Evolutionary conservation across 1,139 yeast genomes (phyloP).

Genomic region (Scheffersomyces stambukii): DNA sequence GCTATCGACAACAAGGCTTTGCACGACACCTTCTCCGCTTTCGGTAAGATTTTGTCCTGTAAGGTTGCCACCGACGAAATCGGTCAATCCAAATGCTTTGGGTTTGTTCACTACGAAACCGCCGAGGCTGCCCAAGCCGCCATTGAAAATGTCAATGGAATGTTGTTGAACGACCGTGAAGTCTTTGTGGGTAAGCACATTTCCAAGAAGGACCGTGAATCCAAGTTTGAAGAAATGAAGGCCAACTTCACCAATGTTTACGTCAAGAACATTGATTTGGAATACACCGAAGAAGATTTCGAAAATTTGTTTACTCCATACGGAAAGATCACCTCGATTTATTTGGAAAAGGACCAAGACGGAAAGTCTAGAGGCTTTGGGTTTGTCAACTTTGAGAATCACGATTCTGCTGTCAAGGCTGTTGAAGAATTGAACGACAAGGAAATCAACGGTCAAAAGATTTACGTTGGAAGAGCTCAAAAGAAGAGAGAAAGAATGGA

Average conservation of each 20-base stretch:
- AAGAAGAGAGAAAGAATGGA: conserved; percentile 97
- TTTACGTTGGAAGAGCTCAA: conserved; percentile 98
- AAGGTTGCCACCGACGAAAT: conserved; percentile 94
- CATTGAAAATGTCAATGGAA: conserved; percentile 96
- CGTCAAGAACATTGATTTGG: conserved; percentile 82
- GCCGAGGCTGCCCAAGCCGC: conserved; percentile 94
- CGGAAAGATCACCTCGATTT: conserved; percentile 84
- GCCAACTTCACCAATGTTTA: conserved; percentile 94
- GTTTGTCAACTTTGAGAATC: conserved; percentile 85
- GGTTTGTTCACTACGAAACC: conserved; percentile 95
- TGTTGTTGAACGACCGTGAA: conserved; percentile 95
- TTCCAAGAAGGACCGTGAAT: conserved; percentile 91
- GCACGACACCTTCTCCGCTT: conserved; percentile 96
- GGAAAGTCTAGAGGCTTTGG: conserved; percentile 96
- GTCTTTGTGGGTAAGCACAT: conserved; percentile 95
- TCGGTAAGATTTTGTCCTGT: conserved; percentile 94
- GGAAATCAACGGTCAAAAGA: conserved; percentile 79
- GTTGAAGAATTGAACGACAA: conserved; percentile 88
- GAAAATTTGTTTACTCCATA: conserved; percentile 64
- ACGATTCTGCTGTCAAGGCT: conserved; percentile 85
- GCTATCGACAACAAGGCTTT: conserved; percentile 98
- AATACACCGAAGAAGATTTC: conserved; percentile 70
- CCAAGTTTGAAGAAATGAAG: conserved; percentile 87
- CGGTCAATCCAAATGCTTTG: conserved; percentile 94
- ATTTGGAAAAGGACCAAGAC: conserved; percentile 76